Evolutionary conservation across 345 rosid genomes (phyloP), one percentile per base, ranked within the genome.

Genomic region (Syzygium grande): DNA sequence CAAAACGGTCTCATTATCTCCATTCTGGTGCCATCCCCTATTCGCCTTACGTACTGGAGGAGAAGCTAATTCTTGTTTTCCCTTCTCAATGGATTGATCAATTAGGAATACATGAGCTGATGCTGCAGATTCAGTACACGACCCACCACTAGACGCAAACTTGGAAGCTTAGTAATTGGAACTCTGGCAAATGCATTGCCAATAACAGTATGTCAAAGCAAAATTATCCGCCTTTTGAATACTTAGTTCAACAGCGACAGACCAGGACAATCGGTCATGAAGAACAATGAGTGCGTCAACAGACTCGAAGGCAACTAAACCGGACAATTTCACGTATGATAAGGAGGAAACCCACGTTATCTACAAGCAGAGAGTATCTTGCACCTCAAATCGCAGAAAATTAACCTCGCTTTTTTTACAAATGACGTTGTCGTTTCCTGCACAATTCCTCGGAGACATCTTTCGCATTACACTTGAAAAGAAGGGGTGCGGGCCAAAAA

Each of bases 391-490:
- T 65, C 78, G 51, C 87, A 86, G 84, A 87, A 85, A 86, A 85
- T 88, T 86, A 88, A 90, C 86, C 87, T 88, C 88, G 85, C 38
- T 84, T 27, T 55, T 52, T 68, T 51, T 85, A 85, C 86, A 52
- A 54, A 41, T 46, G 51, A 77, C 83, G 52, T 73, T 68, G 52
- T 85, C 51, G 53, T 83, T 87, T 90, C 90, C 91, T 83, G 90
- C 88, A 87, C 51, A 87, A 86, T 91, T 85, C 43, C 83, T 89
- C 59, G 29, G 52, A 51, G 52, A 87, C 55, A 85, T 51, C 83
- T 80, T 87, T 87, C 88, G 84, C n/a, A 59, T 88, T 85, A 86
- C 90, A 88, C 49, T 84, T 41, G 78, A 89, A 73, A 73, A 10
- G 14, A 86, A 73, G 84, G 59, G 88, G 87, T 85, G 86, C n/a